Conservation (phyloP, 176 grass and related monocot genomes). For the Raddia guianensis region DNA sequence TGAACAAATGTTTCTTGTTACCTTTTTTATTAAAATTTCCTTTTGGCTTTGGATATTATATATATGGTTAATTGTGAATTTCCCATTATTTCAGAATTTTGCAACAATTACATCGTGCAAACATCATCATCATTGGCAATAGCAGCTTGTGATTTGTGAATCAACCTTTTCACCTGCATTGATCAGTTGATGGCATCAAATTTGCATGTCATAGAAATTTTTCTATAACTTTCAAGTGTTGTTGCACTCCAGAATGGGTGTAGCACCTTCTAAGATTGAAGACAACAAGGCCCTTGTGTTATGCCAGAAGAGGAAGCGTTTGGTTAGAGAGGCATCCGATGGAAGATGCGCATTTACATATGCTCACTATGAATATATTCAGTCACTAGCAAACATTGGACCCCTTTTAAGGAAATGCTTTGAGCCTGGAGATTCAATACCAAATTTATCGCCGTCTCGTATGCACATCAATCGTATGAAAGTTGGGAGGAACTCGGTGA, state of each 20-base stretch:
- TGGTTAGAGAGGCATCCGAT: constrained; percentile 68
- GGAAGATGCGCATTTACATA: constrained; percentile 55
- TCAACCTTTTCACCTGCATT: background rate
- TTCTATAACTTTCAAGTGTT: background rate
- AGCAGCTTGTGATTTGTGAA: background rate
- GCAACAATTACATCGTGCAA: background rate
- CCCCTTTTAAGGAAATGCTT: constrained; percentile 60
- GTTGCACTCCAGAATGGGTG: background rate
- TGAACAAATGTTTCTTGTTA: background rate
- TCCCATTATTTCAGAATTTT: background rate
- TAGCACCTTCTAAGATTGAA: constrained; percentile 10
- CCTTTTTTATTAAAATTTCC: too few species aligned
- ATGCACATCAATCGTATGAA: constrained; percentile 56
- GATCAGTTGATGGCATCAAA: background rate
- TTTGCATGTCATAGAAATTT: background rate
- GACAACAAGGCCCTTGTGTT: constrained; percentile 42
- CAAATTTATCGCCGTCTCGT: constrained; percentile 36
- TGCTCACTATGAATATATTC: constrained; percentile 55
- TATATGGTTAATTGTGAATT: background rate
- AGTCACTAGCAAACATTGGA: constrained; percentile 56
- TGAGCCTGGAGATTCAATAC: constrained; percentile 39
- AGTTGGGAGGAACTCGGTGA: constrained; percentile 36
- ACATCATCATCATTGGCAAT: background rate
- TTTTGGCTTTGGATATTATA: too few species aligned
- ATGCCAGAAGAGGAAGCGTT: constrained; percentile 63